Evolutionary conservation across 306 rosid genomes (phyloP).

Genomic region (Acacia crassicarpa): DNA sequence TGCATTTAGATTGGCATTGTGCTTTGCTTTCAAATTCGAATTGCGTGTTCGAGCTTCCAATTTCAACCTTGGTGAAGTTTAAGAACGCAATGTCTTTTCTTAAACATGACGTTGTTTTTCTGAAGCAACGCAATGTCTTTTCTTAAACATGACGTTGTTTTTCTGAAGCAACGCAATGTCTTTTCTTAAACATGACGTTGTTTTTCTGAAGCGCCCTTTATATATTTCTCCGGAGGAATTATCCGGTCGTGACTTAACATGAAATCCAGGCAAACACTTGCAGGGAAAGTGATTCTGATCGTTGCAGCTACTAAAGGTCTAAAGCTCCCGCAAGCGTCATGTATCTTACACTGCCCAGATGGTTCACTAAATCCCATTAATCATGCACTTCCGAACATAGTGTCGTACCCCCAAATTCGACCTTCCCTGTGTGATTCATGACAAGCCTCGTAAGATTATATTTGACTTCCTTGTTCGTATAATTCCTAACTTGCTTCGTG

Average conservation of each 20-base stretch:
- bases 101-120: not conserved
- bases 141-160: not conserved
- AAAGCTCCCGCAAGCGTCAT: conserved; percentile 38
- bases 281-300: not conserved
- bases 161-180: conserved; percentile 25
- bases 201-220: conserved; percentile 32
- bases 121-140: conserved; percentile 12
- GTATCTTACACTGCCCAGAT: not conserved
- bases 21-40: fast-evolving
- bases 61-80: conserved; percentile 19
- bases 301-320: conserved; percentile 42
- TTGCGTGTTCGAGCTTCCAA: not conserved
- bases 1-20: conserved; percentile 29
- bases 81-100: not conserved
- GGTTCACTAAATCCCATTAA: not conserved
- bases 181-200: not conserved
- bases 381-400: not conserved
- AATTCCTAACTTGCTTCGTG: not conserved
- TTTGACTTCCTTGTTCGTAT: not conserved
- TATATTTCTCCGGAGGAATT: not conserved
- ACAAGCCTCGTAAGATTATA: conserved; percentile 25
- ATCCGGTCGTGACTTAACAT: not conserved
- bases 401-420: not conserved
- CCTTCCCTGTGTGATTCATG: conserved; percentile 19
- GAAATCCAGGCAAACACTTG: conserved; percentile 56